Evolutionary conservation across 2,329 filamentous ascomycete species (phyloP).

Genomic region (Dothideomycetidae sp.): DNA sequence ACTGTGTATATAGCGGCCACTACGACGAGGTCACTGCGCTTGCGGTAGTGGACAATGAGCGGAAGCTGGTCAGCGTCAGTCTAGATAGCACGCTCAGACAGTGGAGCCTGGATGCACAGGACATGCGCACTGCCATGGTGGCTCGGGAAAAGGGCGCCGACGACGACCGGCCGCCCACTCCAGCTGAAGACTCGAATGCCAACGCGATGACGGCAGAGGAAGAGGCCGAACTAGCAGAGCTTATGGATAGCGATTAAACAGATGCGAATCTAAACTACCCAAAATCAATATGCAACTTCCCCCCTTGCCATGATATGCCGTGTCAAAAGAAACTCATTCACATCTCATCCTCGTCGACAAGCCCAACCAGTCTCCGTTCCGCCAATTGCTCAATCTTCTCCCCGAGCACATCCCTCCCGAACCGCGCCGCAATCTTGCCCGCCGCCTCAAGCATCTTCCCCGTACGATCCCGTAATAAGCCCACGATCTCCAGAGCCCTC

Average conservation of each 20-base stretch:
- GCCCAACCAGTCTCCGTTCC: slow-evolving; percentile 50
- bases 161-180: background rate
- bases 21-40: slow-evolving; percentile 86
- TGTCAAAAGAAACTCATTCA: background rate
- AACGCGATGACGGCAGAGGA: slow-evolving; percentile 68
- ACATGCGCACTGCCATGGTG: slow-evolving; percentile 35
- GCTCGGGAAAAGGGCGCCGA: slow-evolving; percentile 9
- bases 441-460: slow-evolving; percentile 89
- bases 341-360: slow-evolving; percentile 41
- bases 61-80: slow-evolving; percentile 58
- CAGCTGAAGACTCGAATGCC: slow-evolving; percentile 31
- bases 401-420: slow-evolving; percentile 62
- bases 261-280: no score
- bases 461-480: slow-evolving; percentile 67
- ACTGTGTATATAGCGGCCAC: slow-evolving; percentile 49
- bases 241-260: slow-evolving; percentile 48
- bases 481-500: slow-evolving; percentile 84
- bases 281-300: no score
- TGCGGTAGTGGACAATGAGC: slow-evolving; percentile 37
- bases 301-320: no score
- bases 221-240: slow-evolving; percentile 77
- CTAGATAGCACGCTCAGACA: slow-evolving; percentile 80
- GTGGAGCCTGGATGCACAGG: slow-evolving; percentile 58
- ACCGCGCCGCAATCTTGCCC: slow-evolving; percentile 74
- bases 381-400: slow-evolving; percentile 84